These are phyloP conservation scores for Saposhnikovia divaricata DNA, from an alignment of 129 eudicot genomes.

Conservation along the genomic window DNA sequence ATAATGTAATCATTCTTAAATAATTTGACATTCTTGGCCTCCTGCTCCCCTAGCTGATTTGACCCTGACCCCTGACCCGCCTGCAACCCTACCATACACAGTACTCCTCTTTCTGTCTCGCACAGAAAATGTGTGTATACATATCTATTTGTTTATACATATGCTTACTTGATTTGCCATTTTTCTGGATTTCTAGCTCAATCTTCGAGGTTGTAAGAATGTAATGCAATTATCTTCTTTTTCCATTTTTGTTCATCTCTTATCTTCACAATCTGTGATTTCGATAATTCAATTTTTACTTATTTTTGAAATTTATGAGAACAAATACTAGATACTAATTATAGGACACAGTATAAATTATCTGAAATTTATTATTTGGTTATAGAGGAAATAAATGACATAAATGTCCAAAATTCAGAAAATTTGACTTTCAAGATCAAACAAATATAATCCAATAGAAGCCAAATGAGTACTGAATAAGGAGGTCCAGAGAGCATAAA, in stretches of 20 bases:
- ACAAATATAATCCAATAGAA: not conserved
- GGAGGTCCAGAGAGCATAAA: not conserved
- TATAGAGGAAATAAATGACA: too few relatives aligned
- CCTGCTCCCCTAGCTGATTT: conserved; percentile 15
- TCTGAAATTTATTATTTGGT: too few relatives aligned
- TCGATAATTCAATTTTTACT: too few relatives aligned
- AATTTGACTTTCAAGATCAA: not conserved
- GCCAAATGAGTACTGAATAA: not conserved
- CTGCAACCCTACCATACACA: conserved; percentile 1
- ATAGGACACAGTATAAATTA: too few relatives aligned
- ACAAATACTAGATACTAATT: too few relatives aligned
- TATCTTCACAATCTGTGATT: too few relatives aligned
- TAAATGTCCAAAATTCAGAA: not conserved
- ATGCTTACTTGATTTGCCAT: not conserved
- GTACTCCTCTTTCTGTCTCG: conserved; percentile 1
- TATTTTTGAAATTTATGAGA: too few relatives aligned
- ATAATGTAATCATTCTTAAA: conserved; percentile 47
- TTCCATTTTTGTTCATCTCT: too few relatives aligned
- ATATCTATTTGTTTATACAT: not conserved
- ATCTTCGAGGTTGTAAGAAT: not conserved
- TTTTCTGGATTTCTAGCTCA: not conserved
- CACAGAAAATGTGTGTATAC: not conserved
- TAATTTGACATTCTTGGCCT: conserved; percentile 52
- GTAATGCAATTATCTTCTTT: not conserved
- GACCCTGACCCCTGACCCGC: not conserved